Evolutionary conservation across 352 stramenopile species (phyloP).

Genomic region (Phytophthora sansomeana): DNA sequence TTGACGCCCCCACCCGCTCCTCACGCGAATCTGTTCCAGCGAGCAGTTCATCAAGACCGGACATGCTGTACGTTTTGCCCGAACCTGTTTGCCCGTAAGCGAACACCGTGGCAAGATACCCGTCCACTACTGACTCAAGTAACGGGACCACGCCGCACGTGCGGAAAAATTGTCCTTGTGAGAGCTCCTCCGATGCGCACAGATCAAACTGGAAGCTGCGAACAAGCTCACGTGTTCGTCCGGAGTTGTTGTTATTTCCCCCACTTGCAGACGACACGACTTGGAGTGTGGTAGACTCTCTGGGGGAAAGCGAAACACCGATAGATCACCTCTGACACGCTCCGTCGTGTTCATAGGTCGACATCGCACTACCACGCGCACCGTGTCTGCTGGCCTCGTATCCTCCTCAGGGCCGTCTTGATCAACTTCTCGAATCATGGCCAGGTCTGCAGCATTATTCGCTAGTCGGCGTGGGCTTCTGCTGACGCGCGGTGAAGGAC

Average conservation of each 20-base stretch:
- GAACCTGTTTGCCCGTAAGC: conserved; percentile 76
- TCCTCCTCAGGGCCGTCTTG: background rate
- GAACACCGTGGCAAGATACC: conserved; percentile 76
- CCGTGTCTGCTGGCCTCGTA: conserved; percentile 27
- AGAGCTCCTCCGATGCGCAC: conserved; percentile 69
- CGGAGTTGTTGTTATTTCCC: conserved; percentile 13
- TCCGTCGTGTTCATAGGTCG: conserved; percentile 69
- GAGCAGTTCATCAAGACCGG: conserved; percentile 72
- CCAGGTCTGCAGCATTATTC: conserved; percentile 5
- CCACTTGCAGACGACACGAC: conserved; percentile 53
- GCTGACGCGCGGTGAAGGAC: background rate
- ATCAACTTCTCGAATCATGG: conserved; percentile 9
- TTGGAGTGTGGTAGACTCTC: conserved; percentile 61
- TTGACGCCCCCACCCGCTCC: conserved; percentile 15
- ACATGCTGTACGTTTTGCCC: conserved; percentile 85
- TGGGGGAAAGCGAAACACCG: conserved; percentile 60
- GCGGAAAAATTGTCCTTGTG: conserved; percentile 72
- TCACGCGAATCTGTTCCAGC: conserved; percentile 23
- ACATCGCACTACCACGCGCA: conserved; percentile 72
- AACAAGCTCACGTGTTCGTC: conserved; percentile 60
- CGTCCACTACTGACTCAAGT: conserved; percentile 73
- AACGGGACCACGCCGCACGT: conserved; percentile 62
- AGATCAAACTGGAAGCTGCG: conserved; percentile 83
- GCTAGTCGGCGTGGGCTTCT: conserved; percentile 16
- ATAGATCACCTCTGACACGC: conserved; percentile 52